phyloP scores from a whole-genome alignment of 306 rosid species.

The Corylus heterophylla region DNA sequence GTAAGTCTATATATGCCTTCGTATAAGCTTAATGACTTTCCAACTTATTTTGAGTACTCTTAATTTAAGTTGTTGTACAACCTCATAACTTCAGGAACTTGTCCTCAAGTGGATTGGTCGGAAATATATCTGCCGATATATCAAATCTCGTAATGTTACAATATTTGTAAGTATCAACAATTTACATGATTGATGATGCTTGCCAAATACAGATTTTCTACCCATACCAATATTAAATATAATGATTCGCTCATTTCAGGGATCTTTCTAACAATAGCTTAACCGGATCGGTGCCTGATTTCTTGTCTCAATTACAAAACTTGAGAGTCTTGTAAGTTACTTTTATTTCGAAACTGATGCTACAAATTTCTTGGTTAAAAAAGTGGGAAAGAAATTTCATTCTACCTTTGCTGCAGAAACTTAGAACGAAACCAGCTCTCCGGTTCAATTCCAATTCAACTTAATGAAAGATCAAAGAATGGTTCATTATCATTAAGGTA shows the following conservation, averaged over 20 bases:
- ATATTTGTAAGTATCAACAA: constrained; percentile 41
- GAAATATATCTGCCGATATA: constrained; percentile 40
- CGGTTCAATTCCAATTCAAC: constrained; percentile 42
- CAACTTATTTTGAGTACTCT: not conserved
- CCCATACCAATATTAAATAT: not conserved
- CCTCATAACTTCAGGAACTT: constrained; percentile 40
- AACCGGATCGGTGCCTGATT: constrained; percentile 38
- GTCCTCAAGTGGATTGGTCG: constrained; percentile 48
- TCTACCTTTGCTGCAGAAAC: constrained; percentile 42
- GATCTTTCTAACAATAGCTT: constrained; percentile 61
- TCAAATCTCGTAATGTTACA: constrained; percentile 42
- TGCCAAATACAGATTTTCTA: not conserved
- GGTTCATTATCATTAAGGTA: constrained; percentile 50
- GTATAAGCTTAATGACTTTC: not conserved
- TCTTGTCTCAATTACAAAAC: constrained; percentile 28
- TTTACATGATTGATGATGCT: not conserved
- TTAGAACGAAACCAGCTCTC: constrained; percentile 42
- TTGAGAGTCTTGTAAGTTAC: constrained; percentile 47
- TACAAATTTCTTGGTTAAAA: not conserved
- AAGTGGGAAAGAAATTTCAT: not conserved
- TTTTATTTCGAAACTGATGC: not conserved
- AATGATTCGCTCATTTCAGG: constrained; percentile 32
- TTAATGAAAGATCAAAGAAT: constrained; percentile 32
- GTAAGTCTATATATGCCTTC: constrained; percentile 32
- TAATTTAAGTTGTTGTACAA: not conserved